Conservation (phyloP, 169 alveolate species). For the Perkinsus olseni region DNA sequence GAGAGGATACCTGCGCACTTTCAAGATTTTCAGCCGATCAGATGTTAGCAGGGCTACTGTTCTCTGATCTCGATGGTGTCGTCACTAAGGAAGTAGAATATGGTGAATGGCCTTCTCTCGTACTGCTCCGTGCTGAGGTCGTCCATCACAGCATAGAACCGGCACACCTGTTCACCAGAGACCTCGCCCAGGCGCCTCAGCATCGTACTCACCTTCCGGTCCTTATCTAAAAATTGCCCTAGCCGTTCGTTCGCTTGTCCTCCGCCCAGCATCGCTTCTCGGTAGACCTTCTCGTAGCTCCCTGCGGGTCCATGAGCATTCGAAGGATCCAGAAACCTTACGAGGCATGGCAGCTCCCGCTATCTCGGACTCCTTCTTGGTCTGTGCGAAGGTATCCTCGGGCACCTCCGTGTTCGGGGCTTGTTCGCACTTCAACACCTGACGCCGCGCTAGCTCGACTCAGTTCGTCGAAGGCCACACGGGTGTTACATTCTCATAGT, state of each 20-base stretch:
- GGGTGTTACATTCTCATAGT: neutral
- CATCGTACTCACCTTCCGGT: neutral
- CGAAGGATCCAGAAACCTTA: neutral
- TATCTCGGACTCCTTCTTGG: neutral
- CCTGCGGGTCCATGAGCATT: neutral
- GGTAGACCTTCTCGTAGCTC: constrained; percentile 3
- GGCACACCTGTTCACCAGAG: neutral
- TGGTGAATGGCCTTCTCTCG: constrained; percentile 22
- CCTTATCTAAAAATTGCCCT: constrained; percentile 19
- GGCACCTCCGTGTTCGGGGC: neutral
- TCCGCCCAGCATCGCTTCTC: constrained; percentile 8
- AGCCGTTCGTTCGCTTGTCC: neutral
- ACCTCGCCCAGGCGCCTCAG: neutral
- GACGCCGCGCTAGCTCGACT: neutral
- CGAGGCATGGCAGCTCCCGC: neutral
- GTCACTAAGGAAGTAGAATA: constrained; percentile 17
- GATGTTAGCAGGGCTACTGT: neutral
- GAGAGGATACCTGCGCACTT: neutral
- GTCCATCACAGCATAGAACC: constrained; percentile 21
- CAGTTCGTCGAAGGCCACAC: neutral
- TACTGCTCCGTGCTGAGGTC: constrained; percentile 18
- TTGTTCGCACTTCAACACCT: neutral
- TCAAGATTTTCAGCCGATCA: neutral
- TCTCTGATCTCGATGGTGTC: constrained; percentile 20
- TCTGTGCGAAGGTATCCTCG: neutral